A percentile compares a stretch with the other conserved stretches of the same genome.
phyloP scores from a whole-genome alignment of 2,329 filamentous ascomycete species.

The Tolypocladium ophioglossoides region DNA sequence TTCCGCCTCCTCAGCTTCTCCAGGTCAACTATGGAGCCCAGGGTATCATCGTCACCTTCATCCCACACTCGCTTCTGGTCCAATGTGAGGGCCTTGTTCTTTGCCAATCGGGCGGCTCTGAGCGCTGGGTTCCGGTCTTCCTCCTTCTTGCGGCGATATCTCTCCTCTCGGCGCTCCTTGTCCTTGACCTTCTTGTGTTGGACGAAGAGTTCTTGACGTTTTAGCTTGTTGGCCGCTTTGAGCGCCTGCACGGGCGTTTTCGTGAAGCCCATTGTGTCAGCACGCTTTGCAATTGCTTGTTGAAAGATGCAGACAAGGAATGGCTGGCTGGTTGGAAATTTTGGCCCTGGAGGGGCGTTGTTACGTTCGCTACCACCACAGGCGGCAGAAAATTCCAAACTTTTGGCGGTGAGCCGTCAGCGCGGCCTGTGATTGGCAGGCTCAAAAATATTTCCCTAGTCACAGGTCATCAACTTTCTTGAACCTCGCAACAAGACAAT shows the following conservation, averaged over 20 bases:
- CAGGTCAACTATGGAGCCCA: conserved; percentile 46
- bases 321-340: conserved; percentile 5
- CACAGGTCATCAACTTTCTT: conserved; percentile 3
- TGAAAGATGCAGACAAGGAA: background rate
- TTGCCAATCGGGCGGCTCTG: conserved; percentile 59
- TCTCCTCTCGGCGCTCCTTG: conserved; percentile 62
- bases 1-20: conserved; percentile 47
- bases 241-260: conserved; percentile 26
- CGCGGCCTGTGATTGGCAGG: conserved; percentile 11
- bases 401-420: conserved; percentile 25
- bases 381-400: conserved; percentile 24
- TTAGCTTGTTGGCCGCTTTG: conserved; percentile 63
- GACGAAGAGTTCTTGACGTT: conserved; percentile 67
- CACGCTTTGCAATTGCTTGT: background rate
- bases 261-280: conserved; percentile 19
- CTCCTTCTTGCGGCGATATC: conserved; percentile 70
- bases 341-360: conserved; percentile 9
- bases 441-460: background rate
- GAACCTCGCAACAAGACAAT: background rate
- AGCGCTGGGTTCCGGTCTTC: conserved; percentile 76
- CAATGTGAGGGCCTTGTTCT: conserved; percentile 71
- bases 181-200: conserved; percentile 70
- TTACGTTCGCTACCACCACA: background rate
- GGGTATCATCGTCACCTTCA: conserved; percentile 53
- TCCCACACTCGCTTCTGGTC: conserved; percentile 90